A percentile compares a stretch with the other conserved stretches of the same genome.
phyloP scores from a whole-genome alignment of 495 filamentous ascomycete species.

The Chlorociboria aeruginascens region DNA sequence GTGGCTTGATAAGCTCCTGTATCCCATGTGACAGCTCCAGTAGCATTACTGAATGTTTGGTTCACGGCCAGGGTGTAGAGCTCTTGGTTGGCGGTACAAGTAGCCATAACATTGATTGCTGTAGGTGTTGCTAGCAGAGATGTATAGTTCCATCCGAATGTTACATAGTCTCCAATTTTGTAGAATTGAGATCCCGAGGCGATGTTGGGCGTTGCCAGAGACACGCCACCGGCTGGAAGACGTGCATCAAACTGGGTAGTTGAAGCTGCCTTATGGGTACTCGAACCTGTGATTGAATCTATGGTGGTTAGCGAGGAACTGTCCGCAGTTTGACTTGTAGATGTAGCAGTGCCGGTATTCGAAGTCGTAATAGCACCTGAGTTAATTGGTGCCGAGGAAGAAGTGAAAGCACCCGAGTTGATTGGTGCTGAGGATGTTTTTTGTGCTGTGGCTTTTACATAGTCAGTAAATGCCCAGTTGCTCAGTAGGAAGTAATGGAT shows the following conservation, averaged over 20 bases:
- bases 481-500: not conserved
- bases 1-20: conserved; percentile 55
- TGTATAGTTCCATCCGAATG: conserved; percentile 94
- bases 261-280: not conserved
- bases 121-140: conserved; percentile 65
- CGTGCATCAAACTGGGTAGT: conserved; percentile 37
- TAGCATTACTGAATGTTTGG: conserved; percentile 38
- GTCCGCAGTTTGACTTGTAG: no score
- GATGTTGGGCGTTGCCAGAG: conserved; percentile 65
- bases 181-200: conserved; percentile 57
- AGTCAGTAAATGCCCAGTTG: not conserved
- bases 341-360: no score
- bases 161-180: conserved; percentile 78
- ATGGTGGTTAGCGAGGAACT: no score
- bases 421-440: not conserved
- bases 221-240: conserved; percentile 57
- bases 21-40: conserved; percentile 63
- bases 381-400: not conserved
- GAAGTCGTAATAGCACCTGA: no score
- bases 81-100: conserved; percentile 52
- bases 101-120: conserved; percentile 70
- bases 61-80: conserved; percentile 61
- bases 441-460: not conserved
- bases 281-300: not conserved
- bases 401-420: no score